phyloP scores from a whole-genome alignment of 192 early-diverging fungal species.

The Gaertneriomyces sp. region DNA sequence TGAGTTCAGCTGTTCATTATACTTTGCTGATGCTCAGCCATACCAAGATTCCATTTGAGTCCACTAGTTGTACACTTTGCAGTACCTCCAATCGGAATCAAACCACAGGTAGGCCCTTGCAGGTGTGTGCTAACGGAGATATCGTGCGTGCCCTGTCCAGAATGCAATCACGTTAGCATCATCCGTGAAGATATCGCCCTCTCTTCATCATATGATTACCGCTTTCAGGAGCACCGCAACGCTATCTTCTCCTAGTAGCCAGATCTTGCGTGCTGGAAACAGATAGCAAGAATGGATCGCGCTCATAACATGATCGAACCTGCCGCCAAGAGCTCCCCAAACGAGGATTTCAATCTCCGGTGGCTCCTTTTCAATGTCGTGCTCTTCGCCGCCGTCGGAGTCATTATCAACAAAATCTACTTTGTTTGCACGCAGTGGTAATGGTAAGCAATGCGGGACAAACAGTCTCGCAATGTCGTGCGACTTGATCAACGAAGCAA shows the following conservation, averaged over 20 bases:
- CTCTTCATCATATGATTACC: constrained; percentile 36
- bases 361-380: not conserved
- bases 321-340: constrained; percentile 76
- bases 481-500: not conserved
- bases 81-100: constrained; percentile 74
- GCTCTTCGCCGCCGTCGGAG: not conserved
- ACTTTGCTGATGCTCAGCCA: not conserved
- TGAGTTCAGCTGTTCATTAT: not conserved
- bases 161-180: constrained; percentile 5
- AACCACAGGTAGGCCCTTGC: constrained; percentile 85
- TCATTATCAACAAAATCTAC: not conserved
- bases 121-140: constrained; percentile 58
- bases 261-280: constrained; percentile 48
- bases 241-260: constrained; percentile 70
- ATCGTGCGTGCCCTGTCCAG: constrained; percentile 57
- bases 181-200: not conserved
- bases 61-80: constrained; percentile 68
- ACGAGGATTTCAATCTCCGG: constrained; percentile 62
- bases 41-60: constrained; percentile 82
- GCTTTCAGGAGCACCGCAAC: constrained; percentile 65
- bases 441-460: constrained; percentile 2
- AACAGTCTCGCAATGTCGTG: constrained; percentile 2
- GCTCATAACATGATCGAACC: constrained; percentile 86
- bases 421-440: not conserved
- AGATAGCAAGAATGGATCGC: constrained; percentile 70